Evolutionary conservation across 768 basidiomycete genomes (phyloP).

Genomic region (Suillus subluteus): DNA sequence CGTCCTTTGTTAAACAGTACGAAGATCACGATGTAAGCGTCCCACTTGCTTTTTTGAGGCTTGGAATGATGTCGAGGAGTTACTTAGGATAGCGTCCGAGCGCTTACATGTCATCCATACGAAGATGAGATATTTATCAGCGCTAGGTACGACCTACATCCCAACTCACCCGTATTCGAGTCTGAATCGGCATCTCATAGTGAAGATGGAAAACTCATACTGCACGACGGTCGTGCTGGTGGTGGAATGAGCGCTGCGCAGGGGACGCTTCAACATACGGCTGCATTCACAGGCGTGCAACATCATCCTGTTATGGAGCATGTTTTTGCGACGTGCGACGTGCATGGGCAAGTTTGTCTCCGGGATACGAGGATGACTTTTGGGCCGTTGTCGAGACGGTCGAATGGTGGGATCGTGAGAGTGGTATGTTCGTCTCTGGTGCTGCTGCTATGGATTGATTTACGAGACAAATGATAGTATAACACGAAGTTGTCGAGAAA

Average conservation of each 20-base stretch:
- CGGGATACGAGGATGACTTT: slow-evolving; percentile 79
- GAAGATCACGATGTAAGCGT: slow-evolving; percentile 35
- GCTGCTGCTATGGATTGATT: slow-evolving; percentile 13
- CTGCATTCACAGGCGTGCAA: slow-evolving; percentile 66
- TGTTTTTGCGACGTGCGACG: slow-evolving; percentile 69
- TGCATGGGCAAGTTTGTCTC: slow-evolving; percentile 60
- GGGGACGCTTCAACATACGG: slow-evolving; percentile 51
- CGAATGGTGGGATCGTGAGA: slow-evolving; percentile 58
- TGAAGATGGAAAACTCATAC: slow-evolving; percentile 69
- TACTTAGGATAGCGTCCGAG: slow-evolving; percentile 64
- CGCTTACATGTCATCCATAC: slow-evolving; percentile 64
- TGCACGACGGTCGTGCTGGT: slow-evolving; percentile 59
- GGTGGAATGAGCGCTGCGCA: slow-evolving; percentile 43
- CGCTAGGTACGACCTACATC: background rate
- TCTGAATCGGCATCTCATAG: slow-evolving; percentile 37
- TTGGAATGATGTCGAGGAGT: background rate
- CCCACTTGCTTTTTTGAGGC: background rate
- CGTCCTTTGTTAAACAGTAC: slow-evolving; percentile 30
- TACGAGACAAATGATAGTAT: slow-evolving; percentile 41
- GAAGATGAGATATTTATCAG: slow-evolving; percentile 70
- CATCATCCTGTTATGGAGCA: slow-evolving; percentile 72
- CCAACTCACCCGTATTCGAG: background rate
- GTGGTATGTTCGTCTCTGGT: slow-evolving; percentile 44
- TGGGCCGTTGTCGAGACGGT: slow-evolving; percentile 49
- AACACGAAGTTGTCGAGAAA: slow-evolving; percentile 50